phyloP scores from a whole-genome alignment of 345 rosid genomes.

The Euphorbia pulcherrima region DNA sequence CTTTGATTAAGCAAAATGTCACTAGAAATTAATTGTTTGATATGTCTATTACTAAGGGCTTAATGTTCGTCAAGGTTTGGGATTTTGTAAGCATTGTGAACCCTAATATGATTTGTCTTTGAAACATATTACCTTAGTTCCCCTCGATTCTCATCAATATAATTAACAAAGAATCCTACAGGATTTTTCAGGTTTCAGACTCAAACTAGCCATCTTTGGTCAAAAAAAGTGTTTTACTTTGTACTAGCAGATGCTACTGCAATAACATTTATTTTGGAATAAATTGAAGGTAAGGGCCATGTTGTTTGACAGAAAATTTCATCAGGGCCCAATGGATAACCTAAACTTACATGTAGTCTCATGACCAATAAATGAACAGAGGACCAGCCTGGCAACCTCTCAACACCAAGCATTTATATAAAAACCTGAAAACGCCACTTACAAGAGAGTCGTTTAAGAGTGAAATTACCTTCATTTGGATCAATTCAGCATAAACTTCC shows the following conservation, averaged over 20 bases:
- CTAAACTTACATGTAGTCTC: not conserved
- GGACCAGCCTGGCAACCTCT: slow-evolving; percentile 7
- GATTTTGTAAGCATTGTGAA: not conserved
- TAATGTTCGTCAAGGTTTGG: not conserved
- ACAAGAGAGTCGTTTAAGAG: slow-evolving; percentile 3
- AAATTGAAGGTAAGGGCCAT: not conserved
- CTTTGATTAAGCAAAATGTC: not conserved
- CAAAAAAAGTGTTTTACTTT: not conserved
- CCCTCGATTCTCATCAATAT: not conserved
- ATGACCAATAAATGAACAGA: slow-evolving; percentile 2
- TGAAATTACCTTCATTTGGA: slow-evolving; percentile 63
- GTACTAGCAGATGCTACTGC: not conserved
- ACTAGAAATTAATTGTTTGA: not conserved
- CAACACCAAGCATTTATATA: not conserved
- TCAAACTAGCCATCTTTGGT: not conserved
- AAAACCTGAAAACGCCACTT: slow-evolving; percentile 4
- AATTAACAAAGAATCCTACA: not conserved
- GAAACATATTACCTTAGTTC: not conserved
- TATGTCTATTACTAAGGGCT: not conserved
- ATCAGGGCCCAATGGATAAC: not conserved
- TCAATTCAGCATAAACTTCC: slow-evolving; percentile 61
- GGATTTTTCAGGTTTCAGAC: not conserved
- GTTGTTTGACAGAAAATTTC: not conserved
- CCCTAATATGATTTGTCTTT: not conserved
- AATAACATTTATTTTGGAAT: not conserved